Base-by-base conservation (phyloP, 1,284 basidiomycete genomes). In the Pterula multifida region DNA sequence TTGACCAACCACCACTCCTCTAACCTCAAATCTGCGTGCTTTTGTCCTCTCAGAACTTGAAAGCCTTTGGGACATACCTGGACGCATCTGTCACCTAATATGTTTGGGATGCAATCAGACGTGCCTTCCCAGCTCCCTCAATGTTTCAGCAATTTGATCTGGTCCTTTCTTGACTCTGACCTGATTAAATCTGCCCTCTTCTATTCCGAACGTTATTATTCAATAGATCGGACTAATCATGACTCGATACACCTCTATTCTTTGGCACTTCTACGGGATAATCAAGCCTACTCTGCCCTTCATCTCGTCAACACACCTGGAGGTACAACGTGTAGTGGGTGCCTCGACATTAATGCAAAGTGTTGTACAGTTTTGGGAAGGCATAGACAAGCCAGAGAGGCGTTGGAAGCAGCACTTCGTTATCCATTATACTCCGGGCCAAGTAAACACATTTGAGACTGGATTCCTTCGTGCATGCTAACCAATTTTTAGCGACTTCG, bases 161-260 rank as follows among this genome's bases (percentile, higher is more conserved):
- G 83, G 82, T 75, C 78, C 57, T 86, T 79, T 66, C 78, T 90
- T 53, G 87, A 90, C 67, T 73, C 78, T 50, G 81, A 83, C 60
- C 76, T 90, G 44, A 70, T 76, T 57, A 78, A 76, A 63, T 80
- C 85, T 44, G 86, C 87, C 42, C 73, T 85, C 36, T 90, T 90
- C 68, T 87, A 87, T 65, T 85, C 86, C 36, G 86, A 90, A 65
- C 70, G 85, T 56, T 87, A 85, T 64, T 86, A 73, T 62, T 75
- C 78, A 39, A 65, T 82, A 59, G 77, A 84, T 64, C 69, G 70
- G 56, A 65, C 67, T 36, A 82, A 81, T 61, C 90, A 92, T 63
- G 87, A 90, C 63, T 79, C 86, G 56, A 77, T 86, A 50, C 90
- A 93, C 68, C 73, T 91, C 26, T 88, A 90, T 68, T 86, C 89